phyloP scores from a whole-genome alignment of 208 protist species.

The Balamuthia mandrillaris region DNA sequence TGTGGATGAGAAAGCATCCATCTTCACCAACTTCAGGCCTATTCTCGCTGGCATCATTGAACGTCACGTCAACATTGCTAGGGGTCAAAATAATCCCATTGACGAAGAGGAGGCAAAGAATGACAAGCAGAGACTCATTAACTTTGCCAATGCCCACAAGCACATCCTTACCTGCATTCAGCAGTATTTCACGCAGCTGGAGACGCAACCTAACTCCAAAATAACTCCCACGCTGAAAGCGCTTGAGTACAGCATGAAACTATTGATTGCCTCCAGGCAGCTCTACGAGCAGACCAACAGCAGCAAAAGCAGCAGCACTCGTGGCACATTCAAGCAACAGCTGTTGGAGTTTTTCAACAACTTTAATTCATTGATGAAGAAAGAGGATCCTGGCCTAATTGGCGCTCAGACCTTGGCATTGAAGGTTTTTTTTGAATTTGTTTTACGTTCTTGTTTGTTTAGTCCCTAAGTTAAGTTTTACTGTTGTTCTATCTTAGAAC shows the following conservation, averaged over 20 bases:
- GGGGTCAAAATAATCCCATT: too few relatives aligned
- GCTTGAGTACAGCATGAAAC: constrained; percentile 50
- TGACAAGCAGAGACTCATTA: not conserved
- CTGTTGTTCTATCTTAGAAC: not conserved
- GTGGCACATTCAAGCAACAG: constrained; percentile 50
- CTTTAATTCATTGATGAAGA: constrained; percentile 30
- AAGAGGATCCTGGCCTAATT: constrained; percentile 35
- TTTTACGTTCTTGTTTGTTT: too few relatives aligned
- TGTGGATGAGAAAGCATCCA: constrained; percentile 3
- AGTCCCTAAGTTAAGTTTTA: too few relatives aligned
- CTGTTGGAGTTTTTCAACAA: constrained; percentile 24
- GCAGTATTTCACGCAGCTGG: not conserved
- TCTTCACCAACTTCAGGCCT: constrained; percentile 30
- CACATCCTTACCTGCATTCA: not conserved
- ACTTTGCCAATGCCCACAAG: not conserved
- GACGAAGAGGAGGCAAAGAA: too few relatives aligned
- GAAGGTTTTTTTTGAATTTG: not conserved
- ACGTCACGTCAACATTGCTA: not conserved
- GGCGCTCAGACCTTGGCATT: constrained; percentile 49
- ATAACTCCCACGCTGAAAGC: constrained; percentile 25
- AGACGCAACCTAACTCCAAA: not conserved
- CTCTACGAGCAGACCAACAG: not conserved
- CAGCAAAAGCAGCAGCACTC: too few relatives aligned
- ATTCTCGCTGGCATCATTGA: constrained; percentile 42
- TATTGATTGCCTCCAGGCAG: constrained; percentile 20